These are phyloP conservation scores for Leucocoprinus leucothites DNA, from an alignment of 768 basidiomycete genomes.

Conservation along the genomic window DNA sequence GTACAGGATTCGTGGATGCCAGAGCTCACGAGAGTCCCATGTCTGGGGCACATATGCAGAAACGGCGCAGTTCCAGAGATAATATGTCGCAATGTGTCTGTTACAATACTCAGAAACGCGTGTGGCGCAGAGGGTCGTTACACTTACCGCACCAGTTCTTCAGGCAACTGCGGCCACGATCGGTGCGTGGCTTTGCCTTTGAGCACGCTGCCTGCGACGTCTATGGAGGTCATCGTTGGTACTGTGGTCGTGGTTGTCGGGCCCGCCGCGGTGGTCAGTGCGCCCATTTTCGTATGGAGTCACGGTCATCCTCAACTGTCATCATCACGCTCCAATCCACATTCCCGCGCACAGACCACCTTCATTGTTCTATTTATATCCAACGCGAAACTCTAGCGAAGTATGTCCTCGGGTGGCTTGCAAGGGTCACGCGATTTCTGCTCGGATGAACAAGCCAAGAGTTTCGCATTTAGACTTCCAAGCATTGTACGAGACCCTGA, in stretches of 20 bases:
- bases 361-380: conserved; percentile 4
- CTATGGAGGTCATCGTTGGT: conserved; percentile 22
- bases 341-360: conserved; percentile 44
- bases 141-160: conserved; percentile 57
- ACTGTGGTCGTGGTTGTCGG: conserved; percentile 22
- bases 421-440: too few relatives aligned
- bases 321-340: conserved; percentile 25
- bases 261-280: conserved; percentile 38
- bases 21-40: conserved; percentile 48
- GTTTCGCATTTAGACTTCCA: too few relatives aligned
- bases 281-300: conserved; percentile 35
- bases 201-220: conserved; percentile 18
- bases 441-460: too few relatives aligned
- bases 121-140: conserved; percentile 22
- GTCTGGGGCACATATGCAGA: conserved; percentile 44
- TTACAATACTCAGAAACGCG: conserved; percentile 24
- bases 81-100: conserved; percentile 59
- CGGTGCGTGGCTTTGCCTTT: conserved; percentile 57
- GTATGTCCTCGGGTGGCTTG: too few relatives aligned
- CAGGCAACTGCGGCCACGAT: conserved; percentile 61
- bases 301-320: conserved; percentile 25
- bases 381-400: too few relatives aligned
- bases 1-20: conserved; percentile 63
- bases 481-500: too few relatives aligned
- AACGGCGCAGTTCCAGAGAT: conserved; percentile 46